Conservation (phyloP, 2,329 filamentous ascomycete genomes). For the Piedraia hortae region DNA sequence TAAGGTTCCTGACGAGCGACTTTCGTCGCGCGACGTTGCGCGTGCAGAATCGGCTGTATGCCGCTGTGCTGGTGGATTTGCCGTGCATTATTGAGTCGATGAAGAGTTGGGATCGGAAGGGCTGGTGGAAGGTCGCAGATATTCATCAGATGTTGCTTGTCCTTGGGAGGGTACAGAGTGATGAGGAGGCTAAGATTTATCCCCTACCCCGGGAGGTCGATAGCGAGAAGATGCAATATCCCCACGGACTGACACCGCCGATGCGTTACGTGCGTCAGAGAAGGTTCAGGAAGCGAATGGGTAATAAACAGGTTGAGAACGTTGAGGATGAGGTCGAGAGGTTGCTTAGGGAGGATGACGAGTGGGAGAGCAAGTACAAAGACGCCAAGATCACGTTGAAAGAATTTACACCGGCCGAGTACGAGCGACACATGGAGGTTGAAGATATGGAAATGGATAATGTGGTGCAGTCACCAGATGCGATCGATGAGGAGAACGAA, state of each 20-base stretch:
- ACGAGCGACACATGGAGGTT: constrained; percentile 2
- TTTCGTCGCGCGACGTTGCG: constrained; percentile 45
- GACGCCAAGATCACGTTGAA: constrained; percentile 14
- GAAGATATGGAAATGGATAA: constrained; percentile 13
- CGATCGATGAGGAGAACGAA: constrained; percentile 16
- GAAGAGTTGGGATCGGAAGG: constrained; percentile 78
- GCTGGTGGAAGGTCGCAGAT: constrained; percentile 71
- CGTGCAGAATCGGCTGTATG: constrained; percentile 43
- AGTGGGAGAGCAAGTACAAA: constrained; percentile 19
- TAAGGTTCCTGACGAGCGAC: constrained; percentile 54
- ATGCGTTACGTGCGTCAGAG: constrained; percentile 65
- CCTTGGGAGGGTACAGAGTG: constrained; percentile 34
- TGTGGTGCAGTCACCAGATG: constrained; percentile 8
- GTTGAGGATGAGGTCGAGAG: constrained; percentile 57
- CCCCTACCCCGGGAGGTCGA: constrained; percentile 48
- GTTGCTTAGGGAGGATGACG: constrained; percentile 39
- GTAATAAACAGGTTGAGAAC: constrained; percentile 58
- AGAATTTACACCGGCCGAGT: constrained; percentile 24
- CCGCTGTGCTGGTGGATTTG: constrained; percentile 53
- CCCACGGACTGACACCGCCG: constrained; percentile 65
- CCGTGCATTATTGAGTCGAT: constrained; percentile 71
- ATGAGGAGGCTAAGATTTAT: constrained; percentile 21
- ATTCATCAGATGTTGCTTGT: constrained; percentile 74
- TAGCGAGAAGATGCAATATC: constrained; percentile 39
- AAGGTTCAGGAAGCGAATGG: constrained; percentile 58